A percentile compares a stretch with the other conserved stretches of the same genome.
phyloP scores from a whole-genome alignment of 1,284 basidiomycete genomes.

The Leccinum fuscescens region DNA sequence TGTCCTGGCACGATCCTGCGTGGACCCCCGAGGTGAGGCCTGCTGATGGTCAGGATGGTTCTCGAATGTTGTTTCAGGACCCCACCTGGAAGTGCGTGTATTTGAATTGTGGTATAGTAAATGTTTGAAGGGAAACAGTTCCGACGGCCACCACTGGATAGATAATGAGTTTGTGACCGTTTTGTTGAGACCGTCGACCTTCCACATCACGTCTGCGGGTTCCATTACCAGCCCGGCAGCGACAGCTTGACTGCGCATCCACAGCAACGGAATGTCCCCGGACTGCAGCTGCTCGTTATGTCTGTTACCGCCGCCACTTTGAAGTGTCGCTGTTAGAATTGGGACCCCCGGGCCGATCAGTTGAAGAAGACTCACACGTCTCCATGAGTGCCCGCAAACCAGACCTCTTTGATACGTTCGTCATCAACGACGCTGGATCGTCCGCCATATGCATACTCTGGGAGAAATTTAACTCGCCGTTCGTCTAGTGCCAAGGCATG shows the following conservation, averaged over 20 bases:
- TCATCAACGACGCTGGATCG: too few relatives aligned
- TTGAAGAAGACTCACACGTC: not conserved
- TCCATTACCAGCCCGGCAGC: conserved; percentile 23
- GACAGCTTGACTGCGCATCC: conserved; percentile 35
- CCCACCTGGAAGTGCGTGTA: conserved; percentile 20
- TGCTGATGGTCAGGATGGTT: conserved; percentile 12
- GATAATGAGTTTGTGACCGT: conserved; percentile 23
- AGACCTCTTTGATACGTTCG: too few relatives aligned
- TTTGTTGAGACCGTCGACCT: conserved; percentile 28
- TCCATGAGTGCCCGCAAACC: too few relatives aligned
- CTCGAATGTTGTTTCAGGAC: not conserved
- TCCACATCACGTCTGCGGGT: conserved; percentile 29
- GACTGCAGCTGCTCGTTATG: conserved; percentile 29
- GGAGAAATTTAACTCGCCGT: too few relatives aligned
- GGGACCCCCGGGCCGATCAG: not conserved
- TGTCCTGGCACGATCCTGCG: too few relatives aligned
- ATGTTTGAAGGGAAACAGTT: conserved; percentile 28
- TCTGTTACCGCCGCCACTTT: conserved; percentile 33
- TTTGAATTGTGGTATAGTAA: conserved; percentile 30
- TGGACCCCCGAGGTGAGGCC: too few relatives aligned
- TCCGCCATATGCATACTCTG: too few relatives aligned
- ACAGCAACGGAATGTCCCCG: conserved; percentile 32
- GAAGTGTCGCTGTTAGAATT: conserved; percentile 4
- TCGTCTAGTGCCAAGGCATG: too few relatives aligned
- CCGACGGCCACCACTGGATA: conserved; percentile 28